Percentiles rank a stretch among this genome's conserved stretches.
phyloP scores from a whole-genome alignment of 768 basidiomycete species.

The Lactarius vividus region DNA sequence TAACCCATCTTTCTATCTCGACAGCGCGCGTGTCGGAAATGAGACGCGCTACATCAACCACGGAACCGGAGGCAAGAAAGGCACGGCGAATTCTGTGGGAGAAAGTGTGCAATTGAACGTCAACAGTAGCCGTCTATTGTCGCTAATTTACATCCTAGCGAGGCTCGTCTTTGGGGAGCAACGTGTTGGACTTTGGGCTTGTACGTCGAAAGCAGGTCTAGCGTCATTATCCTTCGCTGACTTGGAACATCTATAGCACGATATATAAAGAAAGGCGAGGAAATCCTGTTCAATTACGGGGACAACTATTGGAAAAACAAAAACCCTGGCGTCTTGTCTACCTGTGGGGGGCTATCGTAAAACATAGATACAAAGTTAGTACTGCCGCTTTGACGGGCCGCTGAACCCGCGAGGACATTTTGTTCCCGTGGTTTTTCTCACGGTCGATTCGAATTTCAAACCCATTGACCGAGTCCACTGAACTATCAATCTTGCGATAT shows the following conservation, averaged over 20 bases:
- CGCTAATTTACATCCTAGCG: constrained; percentile 37
- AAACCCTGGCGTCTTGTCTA: neutral
- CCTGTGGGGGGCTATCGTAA: too few species aligned
- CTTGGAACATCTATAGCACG: neutral
- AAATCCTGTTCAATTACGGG: constrained; percentile 22
- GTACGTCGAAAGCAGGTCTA: constrained; percentile 37
- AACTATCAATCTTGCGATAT: neutral
- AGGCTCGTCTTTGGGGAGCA: constrained; percentile 62
- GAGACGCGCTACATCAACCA: constrained; percentile 72
- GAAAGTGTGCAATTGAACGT: constrained; percentile 36
- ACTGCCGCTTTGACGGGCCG: constrained; percentile 7
- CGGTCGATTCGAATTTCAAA: neutral
- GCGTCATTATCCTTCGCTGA: neutral
- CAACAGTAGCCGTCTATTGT: neutral
- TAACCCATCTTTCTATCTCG: constrained; percentile 46
- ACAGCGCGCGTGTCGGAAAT: constrained; percentile 57
- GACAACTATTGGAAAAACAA: neutral
- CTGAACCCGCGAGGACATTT: too few species aligned
- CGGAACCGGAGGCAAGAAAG: constrained; percentile 24
- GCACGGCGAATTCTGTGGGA: constrained; percentile 45
- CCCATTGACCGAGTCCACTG: too few species aligned
- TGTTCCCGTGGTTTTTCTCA: constrained; percentile 8
- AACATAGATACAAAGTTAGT: neutral
- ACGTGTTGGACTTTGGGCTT: constrained; percentile 59
- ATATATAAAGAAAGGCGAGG: constrained; percentile 7